These are phyloP conservation scores for Monilinia laxa DNA, from an alignment of 2,329 filamentous ascomycete species.

Conservation along the genomic window DNA sequence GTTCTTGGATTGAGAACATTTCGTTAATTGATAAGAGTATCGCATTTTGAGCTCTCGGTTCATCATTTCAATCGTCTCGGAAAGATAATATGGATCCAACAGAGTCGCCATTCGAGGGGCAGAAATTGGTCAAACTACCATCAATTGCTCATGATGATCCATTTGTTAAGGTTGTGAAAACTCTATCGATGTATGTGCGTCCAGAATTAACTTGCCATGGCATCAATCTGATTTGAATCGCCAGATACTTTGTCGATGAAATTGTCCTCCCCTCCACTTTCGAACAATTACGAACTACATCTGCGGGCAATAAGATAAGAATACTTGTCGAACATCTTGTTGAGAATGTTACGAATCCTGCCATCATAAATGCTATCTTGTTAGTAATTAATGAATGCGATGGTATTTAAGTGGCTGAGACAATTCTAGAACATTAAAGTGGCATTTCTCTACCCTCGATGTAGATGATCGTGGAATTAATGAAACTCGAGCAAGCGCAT, in stretches of 20 bases:
- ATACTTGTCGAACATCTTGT: constrained; percentile 64
- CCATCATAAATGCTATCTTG: constrained; percentile 71
- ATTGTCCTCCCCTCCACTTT: constrained; percentile 67
- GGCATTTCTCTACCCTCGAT: constrained; percentile 67
- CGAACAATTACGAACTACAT: constrained; percentile 69
- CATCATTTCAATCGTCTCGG: not conserved
- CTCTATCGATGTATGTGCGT: constrained; percentile 57
- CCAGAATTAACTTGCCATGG: not conserved
- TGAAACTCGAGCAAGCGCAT: constrained; percentile 68
- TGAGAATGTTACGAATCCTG: constrained; percentile 62
- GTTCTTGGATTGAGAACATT: not conserved
- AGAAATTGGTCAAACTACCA: constrained; percentile 46
- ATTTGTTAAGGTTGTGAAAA: constrained; percentile 65
- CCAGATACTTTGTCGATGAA: constrained; percentile 61
- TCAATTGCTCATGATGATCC: constrained; percentile 57
- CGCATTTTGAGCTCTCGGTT: not conserved
- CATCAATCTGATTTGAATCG: constrained; percentile 15
- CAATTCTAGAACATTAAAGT: constrained; percentile 64
- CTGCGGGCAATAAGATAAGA: constrained; percentile 58
- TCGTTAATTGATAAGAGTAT: too few relatives aligned
- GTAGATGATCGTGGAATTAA: constrained; percentile 62
- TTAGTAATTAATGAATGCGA: constrained; percentile 46
- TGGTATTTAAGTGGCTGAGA: constrained; percentile 3
- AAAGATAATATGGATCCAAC: not conserved
- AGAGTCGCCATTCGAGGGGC: not conserved